Evolutionary conservation across 1,139 yeast species (phyloP), one percentile per base, ranked within the genome.

Genomic region (Spathaspora jeffriesii): DNA sequence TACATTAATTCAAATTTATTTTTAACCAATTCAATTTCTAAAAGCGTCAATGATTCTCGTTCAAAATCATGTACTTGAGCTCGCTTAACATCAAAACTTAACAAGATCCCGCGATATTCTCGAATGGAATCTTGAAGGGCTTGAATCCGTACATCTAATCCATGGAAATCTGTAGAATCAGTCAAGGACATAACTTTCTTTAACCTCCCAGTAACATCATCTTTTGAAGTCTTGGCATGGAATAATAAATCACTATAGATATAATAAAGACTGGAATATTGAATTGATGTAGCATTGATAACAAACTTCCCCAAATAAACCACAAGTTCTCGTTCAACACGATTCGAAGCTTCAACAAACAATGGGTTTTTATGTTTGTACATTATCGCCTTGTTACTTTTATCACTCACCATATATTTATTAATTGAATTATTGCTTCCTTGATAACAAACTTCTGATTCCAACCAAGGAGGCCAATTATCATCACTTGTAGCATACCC

Each of bases 391-490:
- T 83, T 75, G 0, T 93, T 78, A 2, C 87, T 78, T 47, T 80
- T 78, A 48, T 85, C 84, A 38, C 86, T 76, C 23, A 91, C 78
- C 50, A 85, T 73, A 49, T 47, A 50, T 23, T 47, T 79, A 25
- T 76, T 69, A 36, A 72, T 67, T 43, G 85, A 65, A 57, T 85
- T 73, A 0, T n/a, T n/a, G n/a, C 76, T 63, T n/a, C 83, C 78
- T 47, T 88, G 87, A 58, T 87, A 87, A 53, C 91, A 84, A 50
- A 86, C 76, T 61, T 92, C 98, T 44, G 63, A 58, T 49, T 86
- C 88, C 31, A 90, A 65, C 90, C 93, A 86, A 1, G 96, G 96
- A 1, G 96, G 93, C 97, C 97, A 89, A 40, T 56, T 56, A 13
- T 61, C 59, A 6, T 61, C 48, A 14, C 51, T 53, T 49, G 62